These are phyloP conservation scores for Blastomyces parvus DNA, from an alignment of 2,329 filamentous ascomycete genomes.

Conservation along the genomic window DNA sequence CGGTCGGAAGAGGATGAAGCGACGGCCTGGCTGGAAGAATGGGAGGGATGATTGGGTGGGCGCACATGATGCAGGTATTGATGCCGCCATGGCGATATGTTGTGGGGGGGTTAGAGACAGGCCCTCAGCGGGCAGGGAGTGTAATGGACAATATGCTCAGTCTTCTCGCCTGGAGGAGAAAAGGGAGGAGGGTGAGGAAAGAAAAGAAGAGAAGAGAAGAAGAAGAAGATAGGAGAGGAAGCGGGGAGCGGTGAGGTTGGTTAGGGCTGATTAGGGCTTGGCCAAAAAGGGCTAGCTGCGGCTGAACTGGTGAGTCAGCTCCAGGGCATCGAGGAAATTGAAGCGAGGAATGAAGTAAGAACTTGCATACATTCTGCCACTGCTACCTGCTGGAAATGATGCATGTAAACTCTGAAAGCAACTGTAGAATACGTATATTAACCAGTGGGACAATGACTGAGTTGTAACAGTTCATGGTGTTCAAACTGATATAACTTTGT, in stretches of 20 bases:
- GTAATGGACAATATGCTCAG: constrained; percentile 4
- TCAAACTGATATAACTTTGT: no score
- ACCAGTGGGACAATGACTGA: no score
- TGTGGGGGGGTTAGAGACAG: constrained; percentile 4
- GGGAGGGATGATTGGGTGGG: background rate
- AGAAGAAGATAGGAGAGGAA: background rate
- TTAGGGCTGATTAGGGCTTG: background rate
- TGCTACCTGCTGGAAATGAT: no score
- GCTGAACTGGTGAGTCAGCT: background rate
- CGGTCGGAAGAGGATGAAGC: constrained; percentile 7
- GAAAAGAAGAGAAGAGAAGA: background rate
- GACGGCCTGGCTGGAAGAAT: constrained; percentile 3
- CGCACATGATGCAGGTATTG: constrained; percentile 5
- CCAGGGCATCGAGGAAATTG: background rate
- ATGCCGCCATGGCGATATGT: constrained; percentile 11
- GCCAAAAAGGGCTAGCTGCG: background rate
- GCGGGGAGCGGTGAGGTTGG: background rate
- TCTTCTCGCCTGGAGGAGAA: constrained; percentile 5
- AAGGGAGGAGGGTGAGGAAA: background rate
- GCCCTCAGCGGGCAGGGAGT: constrained; percentile 8
- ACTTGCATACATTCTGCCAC: no score
- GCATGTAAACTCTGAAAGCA: no score
- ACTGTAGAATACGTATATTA: no score
- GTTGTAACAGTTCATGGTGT: no score
- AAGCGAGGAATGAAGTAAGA: no score